These are phyloP conservation scores for Hypoxylon lenormandii DNA, from an alignment of 495 filamentous ascomycete species.

Conservation along the genomic window DNA sequence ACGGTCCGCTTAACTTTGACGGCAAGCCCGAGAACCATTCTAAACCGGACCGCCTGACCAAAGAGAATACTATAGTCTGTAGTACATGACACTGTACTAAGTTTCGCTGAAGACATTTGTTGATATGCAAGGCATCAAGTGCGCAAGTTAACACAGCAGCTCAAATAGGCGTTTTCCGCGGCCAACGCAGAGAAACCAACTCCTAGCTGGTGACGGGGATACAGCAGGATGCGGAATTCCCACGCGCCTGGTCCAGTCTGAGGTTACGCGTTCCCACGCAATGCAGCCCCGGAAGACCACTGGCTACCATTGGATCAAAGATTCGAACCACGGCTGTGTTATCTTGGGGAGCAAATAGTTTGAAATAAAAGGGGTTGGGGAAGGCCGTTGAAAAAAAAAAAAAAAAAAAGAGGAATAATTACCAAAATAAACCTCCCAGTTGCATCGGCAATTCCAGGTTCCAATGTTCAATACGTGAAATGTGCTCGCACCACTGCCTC, in stretches of 20 bases:
- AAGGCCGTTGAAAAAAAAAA: neutral
- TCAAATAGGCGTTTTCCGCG: constrained; percentile 7
- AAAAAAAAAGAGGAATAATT: constrained; percentile 22
- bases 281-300: constrained; percentile 19
- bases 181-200: constrained; percentile 4
- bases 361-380: constrained; percentile 38
- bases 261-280: constrained; percentile 5
- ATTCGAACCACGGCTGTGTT: neutral
- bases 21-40: constrained; percentile 13
- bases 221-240: constrained; percentile 17
- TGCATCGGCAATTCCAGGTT: constrained; percentile 20
- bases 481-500: constrained; percentile 19
- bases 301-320: constrained; percentile 20
- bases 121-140: constrained; percentile 4
- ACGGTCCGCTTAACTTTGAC: constrained; percentile 14
- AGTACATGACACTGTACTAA: neutral
- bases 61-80: constrained; percentile 9
- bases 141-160: neutral
- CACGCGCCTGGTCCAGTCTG: constrained; percentile 9
- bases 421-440: constrained; percentile 20
- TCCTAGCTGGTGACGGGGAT: constrained; percentile 8
- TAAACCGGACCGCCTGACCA: neutral
- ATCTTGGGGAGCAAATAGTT: constrained; percentile 13
- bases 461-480: constrained; percentile 2
- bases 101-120: neutral